Evolutionary conservation across 345 rosid species (phyloP).

Genomic region (Gossypium turneri): DNA sequence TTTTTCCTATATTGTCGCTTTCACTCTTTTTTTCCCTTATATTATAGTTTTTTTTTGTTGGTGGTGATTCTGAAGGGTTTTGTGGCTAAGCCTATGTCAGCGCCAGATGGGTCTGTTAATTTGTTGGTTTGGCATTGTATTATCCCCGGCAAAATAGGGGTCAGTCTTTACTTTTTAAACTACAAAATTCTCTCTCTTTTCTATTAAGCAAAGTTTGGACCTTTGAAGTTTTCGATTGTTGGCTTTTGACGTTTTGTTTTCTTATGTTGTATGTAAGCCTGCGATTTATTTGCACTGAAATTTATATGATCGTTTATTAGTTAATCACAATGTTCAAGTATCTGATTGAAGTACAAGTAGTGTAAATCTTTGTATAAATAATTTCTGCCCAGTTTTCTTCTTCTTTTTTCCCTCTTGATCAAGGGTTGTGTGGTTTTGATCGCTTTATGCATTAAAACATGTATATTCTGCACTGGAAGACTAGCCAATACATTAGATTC

Average conservation of each 20-base stretch:
- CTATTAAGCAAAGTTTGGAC: neutral
- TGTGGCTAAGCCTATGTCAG: conserved; percentile 45
- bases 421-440: too few species aligned
- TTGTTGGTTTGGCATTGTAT: conserved; percentile 53
- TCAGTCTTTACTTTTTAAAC: conserved; percentile 20
- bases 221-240: neutral
- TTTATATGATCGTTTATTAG: neutral
- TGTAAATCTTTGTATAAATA: neutral
- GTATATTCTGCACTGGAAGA: neutral
- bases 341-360: neutral
- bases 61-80: conserved; percentile 36
- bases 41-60: neutral
- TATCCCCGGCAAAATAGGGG: conserved; percentile 50
- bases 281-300: neutral
- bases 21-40: neutral
- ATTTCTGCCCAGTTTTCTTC: neutral
- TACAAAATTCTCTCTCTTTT: neutral
- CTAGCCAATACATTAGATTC: neutral
- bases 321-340: neutral
- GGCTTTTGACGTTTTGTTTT: neutral
- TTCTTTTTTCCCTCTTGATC: neutral
- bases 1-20: neutral
- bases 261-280: neutral
- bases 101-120: conserved; percentile 43
- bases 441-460: neutral